Percentiles rank a stretch among this genome's conserved stretches.
Evolutionary conservation across 441 rosid genomes (phyloP).

Genomic region (Lepidium campestre): DNA sequence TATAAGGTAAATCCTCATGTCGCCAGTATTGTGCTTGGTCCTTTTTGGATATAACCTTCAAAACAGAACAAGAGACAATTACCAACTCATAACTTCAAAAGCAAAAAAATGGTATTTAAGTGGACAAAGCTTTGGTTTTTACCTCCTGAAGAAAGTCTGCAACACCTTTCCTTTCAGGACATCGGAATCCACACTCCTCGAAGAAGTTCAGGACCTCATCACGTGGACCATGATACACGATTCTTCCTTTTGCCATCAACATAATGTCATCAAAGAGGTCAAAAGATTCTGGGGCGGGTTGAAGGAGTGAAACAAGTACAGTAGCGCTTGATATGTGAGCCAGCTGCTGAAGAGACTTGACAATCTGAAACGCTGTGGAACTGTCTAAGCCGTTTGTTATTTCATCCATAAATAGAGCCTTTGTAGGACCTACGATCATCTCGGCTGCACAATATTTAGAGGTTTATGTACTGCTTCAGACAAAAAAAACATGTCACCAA

Average conservation of each 20-base stretch:
- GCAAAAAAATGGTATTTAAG: not conserved
- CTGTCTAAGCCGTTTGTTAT: constrained; percentile 70
- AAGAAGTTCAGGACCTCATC: constrained; percentile 40
- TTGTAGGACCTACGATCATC: constrained; percentile 65
- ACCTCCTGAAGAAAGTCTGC: constrained; percentile 70
- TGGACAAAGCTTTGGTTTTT: not conserved
- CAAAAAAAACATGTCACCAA: not conserved
- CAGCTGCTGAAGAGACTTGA: constrained; percentile 54
- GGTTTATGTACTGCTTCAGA: not conserved
- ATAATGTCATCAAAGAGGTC: constrained; percentile 64
- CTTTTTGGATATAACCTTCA: constrained; percentile 54
- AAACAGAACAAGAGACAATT: not conserved
- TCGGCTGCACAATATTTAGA: constrained; percentile 38
- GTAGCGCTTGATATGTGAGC: constrained; percentile 57
- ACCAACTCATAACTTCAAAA: not conserved
- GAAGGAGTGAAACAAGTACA: constrained; percentile 53
- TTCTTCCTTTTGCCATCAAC: constrained; percentile 55
- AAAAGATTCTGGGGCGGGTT: constrained; percentile 61
- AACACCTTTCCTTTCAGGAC: constrained; percentile 64
- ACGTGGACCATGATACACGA: constrained; percentile 55
- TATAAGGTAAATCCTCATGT: constrained; percentile 45
- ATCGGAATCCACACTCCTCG: constrained; percentile 54
- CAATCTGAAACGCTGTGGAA: constrained; percentile 67
- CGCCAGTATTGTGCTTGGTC: constrained; percentile 69
- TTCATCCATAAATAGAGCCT: constrained; percentile 65